Evolutionary conservation across 2,329 filamentous ascomycete genomes (phyloP).

Genomic region (Penicillium sp.): DNA sequence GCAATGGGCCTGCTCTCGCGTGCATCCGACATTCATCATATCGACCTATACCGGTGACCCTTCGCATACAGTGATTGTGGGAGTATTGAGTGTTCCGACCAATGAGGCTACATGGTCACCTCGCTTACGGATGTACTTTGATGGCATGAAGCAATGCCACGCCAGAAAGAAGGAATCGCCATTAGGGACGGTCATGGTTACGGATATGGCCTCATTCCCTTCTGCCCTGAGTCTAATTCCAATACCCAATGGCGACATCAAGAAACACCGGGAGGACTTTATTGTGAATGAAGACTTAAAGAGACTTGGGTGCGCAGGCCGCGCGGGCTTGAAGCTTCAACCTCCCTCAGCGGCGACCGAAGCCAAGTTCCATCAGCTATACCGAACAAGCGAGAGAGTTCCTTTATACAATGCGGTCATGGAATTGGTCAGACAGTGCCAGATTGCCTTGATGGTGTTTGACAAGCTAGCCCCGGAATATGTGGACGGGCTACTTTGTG

Average conservation of each 20-base stretch:
- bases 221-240: conserved; percentile 89
- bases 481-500: conserved; percentile 87
- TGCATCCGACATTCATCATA: conserved; percentile 86
- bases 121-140: conserved; percentile 78
- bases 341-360: conserved; percentile 77
- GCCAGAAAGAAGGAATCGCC: conserved; percentile 78
- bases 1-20: conserved; percentile 93
- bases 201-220: conserved; percentile 88
- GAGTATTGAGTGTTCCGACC: conserved; percentile 76
- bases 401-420: conserved; percentile 75
- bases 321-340: conserved; percentile 78
- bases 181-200: conserved; percentile 85
- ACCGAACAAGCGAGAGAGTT: conserved; percentile 80
- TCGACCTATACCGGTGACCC: conserved; percentile 89
- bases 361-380: conserved; percentile 88
- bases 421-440: conserved; percentile 87
- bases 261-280: conserved; percentile 76
- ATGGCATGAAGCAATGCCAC: conserved; percentile 80
- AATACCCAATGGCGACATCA: conserved; percentile 82
- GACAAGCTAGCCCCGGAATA: conserved; percentile 84
- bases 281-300: conserved; percentile 95
- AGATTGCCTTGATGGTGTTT: conserved; percentile 84
- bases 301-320: conserved; percentile 84
- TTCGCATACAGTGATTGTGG: conserved; percentile 73
- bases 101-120: conserved; percentile 79